Conservation (phyloP, 1,284 basidiomycete species). For the Dichomitus squalens region DNA sequence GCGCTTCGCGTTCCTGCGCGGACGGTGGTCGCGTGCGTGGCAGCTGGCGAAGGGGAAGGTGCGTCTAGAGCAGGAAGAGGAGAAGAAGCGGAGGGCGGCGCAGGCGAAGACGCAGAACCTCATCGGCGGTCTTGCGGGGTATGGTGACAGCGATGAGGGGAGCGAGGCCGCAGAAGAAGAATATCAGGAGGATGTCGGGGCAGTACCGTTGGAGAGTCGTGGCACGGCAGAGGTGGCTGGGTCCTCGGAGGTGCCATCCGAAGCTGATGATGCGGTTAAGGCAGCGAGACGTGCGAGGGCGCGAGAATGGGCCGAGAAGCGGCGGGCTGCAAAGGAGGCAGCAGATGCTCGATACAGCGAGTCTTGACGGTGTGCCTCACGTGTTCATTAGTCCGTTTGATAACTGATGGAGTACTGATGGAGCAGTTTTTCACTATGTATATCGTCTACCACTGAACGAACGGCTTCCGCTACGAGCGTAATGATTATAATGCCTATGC, state of each 20-base stretch:
- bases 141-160: constrained; percentile 56
- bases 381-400: too few relatives aligned
- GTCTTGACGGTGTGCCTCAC: too few relatives aligned
- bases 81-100: constrained; percentile 33
- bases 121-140: constrained; percentile 56
- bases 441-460: too few relatives aligned
- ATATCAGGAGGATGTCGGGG: constrained; percentile 3
- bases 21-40: constrained; percentile 74
- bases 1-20: constrained; percentile 79
- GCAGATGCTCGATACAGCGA: too few relatives aligned
- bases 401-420: too few relatives aligned
- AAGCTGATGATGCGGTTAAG: constrained; percentile 43
- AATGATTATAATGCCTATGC: too few relatives aligned
- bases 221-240: not conserved
- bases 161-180: constrained; percentile 10
- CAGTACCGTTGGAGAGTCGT: not conserved
- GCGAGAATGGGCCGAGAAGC: constrained; percentile 56
- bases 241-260: too few relatives aligned
- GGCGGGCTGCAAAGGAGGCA: constrained; percentile 32
- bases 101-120: not conserved
- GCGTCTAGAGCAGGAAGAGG: constrained; percentile 37
- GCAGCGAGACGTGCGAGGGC: constrained; percentile 54
- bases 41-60: constrained; percentile 46
- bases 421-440: too few relatives aligned
- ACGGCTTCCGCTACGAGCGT: too few relatives aligned